Conservation (phyloP, 2,329 filamentous ascomycete species). For the Pseudogymnoascus sp. region DNA sequence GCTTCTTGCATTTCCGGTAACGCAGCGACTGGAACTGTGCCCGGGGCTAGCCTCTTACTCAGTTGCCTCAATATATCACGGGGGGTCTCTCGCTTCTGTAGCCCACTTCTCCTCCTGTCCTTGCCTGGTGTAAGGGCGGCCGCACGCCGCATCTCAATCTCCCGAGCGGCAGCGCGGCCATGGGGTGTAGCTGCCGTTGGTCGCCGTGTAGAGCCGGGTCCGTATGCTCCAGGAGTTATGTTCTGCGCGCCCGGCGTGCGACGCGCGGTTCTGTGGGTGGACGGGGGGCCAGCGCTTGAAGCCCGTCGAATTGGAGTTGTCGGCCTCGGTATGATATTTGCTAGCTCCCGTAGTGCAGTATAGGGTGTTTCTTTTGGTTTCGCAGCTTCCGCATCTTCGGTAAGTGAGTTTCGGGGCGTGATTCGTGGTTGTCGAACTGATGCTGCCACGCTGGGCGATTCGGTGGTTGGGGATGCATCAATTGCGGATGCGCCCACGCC, state of each 20-base stretch:
- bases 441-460: not conserved
- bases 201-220: constrained; percentile 23
- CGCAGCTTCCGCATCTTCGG: constrained; percentile 13
- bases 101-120: constrained; percentile 48
- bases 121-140: constrained; percentile 54
- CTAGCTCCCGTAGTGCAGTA: constrained; percentile 20
- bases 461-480: not conserved
- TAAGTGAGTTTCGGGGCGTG: constrained; percentile 23
- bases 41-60: constrained; percentile 45
- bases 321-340: constrained; percentile 24
- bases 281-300: constrained; percentile 26
- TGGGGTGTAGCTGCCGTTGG: constrained; percentile 43
- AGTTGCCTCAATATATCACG: constrained; percentile 47
- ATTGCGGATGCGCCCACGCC: not conserved
- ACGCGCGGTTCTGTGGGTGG: constrained; percentile 20
- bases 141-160: constrained; percentile 50
- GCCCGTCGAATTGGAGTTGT: constrained; percentile 26
- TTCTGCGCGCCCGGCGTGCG: constrained; percentile 23
- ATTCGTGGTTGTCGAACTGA: constrained; percentile 16
- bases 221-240: constrained; percentile 22
- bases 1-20: constrained; percentile 21
- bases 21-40: constrained; percentile 23
- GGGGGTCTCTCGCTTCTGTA: constrained; percentile 49
- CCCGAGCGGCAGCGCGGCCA: constrained; percentile 50
- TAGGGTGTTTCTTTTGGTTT: constrained; percentile 24